Base-by-base conservation (phyloP, 2,329 filamentous ascomycete genomes). In the Lasiodiplodia gonubiensis region DNA sequence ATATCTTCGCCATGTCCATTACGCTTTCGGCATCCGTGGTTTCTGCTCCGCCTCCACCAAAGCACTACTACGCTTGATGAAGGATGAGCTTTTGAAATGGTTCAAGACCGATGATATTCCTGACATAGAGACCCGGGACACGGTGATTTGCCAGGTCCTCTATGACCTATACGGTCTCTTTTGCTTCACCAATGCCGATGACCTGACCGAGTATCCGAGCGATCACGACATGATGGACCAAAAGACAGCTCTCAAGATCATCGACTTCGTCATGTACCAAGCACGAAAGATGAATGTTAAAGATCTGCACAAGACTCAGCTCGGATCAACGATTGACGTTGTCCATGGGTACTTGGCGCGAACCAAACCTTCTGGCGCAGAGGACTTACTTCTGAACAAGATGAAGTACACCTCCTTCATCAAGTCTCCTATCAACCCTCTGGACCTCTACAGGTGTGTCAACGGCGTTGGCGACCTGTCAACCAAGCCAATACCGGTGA, bases 281-380 rank as follows among this genome's bases (percentile, higher is more conserved):
- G 92, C 92, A 2, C 90, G 90, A 60, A 89, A 91, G 69, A 90
- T 97, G 83, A 90, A 92, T 25, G 91, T 97, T 82, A 97, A 94
- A 74, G 95, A 98, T 71, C 81, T 98, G 21, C 87, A 93, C 18
- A 98, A 97, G 77, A 95, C 93, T 18, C 93, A 98, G 67, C 83
- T 99, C 65, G 96, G 94, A 76, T 88, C 86, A 18, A 93, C 93
- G 0, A 95, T 99, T 68, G 95, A 99, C 68, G 93, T 94, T 72
- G 92, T 99, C 80, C 94, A 98, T 76, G 89, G 92, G 71, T 90
- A 92, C 5, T 90, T 98, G 65, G 93, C 92, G 1, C 80, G 82
- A 21, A 88, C 90, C 33, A 97, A 94, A 77, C 88, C 90, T 14
- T 49, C 66, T 33, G 66, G 66, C 1, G 91, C 90, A 1, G 88